Evolutionary conservation across 139 green algal genomes (phyloP), one percentile per base, ranked within the genome.

Genomic region (Tetraselmis chui): DNA sequence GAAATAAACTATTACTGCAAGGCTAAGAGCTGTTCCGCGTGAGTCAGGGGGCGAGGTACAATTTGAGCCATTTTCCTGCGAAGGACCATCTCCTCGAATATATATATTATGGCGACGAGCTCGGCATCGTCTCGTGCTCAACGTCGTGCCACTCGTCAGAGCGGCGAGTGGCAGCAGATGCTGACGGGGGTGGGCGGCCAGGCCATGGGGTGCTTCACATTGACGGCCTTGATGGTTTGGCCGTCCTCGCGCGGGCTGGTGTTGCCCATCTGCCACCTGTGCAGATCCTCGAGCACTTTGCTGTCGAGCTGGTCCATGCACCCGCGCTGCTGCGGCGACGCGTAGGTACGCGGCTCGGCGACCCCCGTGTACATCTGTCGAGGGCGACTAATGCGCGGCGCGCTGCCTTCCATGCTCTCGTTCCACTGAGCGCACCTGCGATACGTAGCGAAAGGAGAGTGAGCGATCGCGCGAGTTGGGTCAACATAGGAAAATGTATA

Each of bases 391-490:
- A 94, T 95, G 29, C 83, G 84, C 25, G 80, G 78, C 0, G 82
- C 29, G 1, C 28, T 2, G 76, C 94, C 86, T 26, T 80, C 79
- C 11, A 85, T 85, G 89, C 93, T 94, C 87, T 95, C 92, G 78
- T 88, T 92, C 92, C 92, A 95, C 83, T 95, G 92, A 23, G 90
- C 59, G 45, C 45, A 67, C 45, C 45, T 67, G 45, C n/a, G n/a
- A n/a, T n/a, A n/a, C n/a, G n/a, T n/a, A n/a, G n/a, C n/a, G n/a
- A n/a, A n/a, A n/a, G n/a, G n/a, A n/a, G n/a, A n/a, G n/a, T n/a
- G n/a, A n/a, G n/a, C n/a, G n/a, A n/a, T n/a, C n/a, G n/a, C n/a
- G n/a, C n/a, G n/a, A n/a, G n/a, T n/a, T n/a, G n/a, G n/a, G n/a
- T n/a, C n/a, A n/a, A n/a, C n/a, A n/a, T n/a, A n/a, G n/a, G n/a